phyloP scores from a whole-genome alignment of 129 eudicot genomes.

The Centrapalus pauciflorus region DNA sequence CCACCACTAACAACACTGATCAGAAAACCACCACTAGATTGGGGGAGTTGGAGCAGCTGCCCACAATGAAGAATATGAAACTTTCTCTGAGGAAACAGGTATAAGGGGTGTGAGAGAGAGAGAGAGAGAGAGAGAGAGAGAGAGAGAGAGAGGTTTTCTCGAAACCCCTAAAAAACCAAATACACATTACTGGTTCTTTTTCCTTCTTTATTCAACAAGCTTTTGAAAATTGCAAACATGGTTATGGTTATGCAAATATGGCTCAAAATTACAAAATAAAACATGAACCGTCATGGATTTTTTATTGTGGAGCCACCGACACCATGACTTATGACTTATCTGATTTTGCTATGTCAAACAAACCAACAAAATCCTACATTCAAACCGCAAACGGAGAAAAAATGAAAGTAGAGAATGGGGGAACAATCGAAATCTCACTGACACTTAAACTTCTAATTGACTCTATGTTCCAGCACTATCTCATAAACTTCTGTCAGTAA shows the following conservation, averaged over 20 bases:
- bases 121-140: background rate
- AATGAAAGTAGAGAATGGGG: background rate
- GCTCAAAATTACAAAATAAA: no score
- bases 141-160: background rate
- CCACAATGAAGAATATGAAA: background rate
- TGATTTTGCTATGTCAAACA: background rate
- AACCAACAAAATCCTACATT: background rate
- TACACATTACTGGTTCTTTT: background rate
- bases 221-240: background rate
- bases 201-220: background rate
- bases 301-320: no score
- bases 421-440: background rate
- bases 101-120: background rate
- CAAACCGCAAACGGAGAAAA: background rate
- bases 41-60: background rate
- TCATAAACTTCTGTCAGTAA: no score
- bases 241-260: no score
- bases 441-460: background rate
- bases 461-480: background rate
- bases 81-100: background rate
- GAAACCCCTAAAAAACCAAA: background rate
- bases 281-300: no score
- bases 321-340: no score
- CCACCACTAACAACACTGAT: background rate
- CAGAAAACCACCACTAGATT: background rate